Evolutionary conservation across 129 eudicot genomes (phyloP).

Genomic region (Mikania micrantha): DNA sequence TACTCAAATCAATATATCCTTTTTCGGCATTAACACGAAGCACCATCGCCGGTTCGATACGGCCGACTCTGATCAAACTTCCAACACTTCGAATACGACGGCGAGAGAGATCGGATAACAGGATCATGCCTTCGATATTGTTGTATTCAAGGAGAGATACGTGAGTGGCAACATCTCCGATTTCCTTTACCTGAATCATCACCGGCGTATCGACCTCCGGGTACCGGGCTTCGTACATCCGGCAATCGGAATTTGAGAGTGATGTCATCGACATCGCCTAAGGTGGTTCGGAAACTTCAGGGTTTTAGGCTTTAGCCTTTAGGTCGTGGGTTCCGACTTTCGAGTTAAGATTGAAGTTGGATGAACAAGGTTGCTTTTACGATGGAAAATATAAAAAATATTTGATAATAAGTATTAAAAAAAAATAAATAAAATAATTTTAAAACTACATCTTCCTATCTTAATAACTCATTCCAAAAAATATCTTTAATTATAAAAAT

Average conservation of each 20-base stretch:
- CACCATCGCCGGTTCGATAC: slow-evolving; percentile 74
- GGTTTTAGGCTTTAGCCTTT: too few relatives aligned
- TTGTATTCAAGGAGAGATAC: slow-evolving; percentile 64
- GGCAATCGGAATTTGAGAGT: slow-evolving; percentile 35
- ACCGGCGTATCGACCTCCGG: slow-evolving; percentile 58
- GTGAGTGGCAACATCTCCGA: slow-evolving; percentile 64
- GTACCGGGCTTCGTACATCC: slow-evolving; percentile 45
- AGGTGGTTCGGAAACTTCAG: slow-evolving; percentile 6
- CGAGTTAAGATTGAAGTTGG: slow-evolving; percentile 3
- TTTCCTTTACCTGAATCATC: slow-evolving; percentile 52
- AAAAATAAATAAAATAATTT: too few relatives aligned
- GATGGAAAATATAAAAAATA: background rate
- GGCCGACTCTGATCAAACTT: slow-evolving; percentile 60
- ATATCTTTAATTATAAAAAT: too few relatives aligned
- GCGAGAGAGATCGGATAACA: slow-evolving; percentile 62
- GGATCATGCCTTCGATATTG: slow-evolving; percentile 72
- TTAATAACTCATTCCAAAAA: too few relatives aligned
- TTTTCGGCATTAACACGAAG: slow-evolving; percentile 61
- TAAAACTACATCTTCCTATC: too few relatives aligned
- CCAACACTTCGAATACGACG: slow-evolving; percentile 75
- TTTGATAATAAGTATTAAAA: too few relatives aligned
- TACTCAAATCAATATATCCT: slow-evolving; percentile 69
- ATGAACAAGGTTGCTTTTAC: background rate
- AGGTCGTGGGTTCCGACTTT: slow-evolving; percentile 19
- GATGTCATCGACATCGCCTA: slow-evolving; percentile 21